phyloP scores from a whole-genome alignment of 352 stramenopile genomes.

The Saprolegnia parasitica region DNA sequence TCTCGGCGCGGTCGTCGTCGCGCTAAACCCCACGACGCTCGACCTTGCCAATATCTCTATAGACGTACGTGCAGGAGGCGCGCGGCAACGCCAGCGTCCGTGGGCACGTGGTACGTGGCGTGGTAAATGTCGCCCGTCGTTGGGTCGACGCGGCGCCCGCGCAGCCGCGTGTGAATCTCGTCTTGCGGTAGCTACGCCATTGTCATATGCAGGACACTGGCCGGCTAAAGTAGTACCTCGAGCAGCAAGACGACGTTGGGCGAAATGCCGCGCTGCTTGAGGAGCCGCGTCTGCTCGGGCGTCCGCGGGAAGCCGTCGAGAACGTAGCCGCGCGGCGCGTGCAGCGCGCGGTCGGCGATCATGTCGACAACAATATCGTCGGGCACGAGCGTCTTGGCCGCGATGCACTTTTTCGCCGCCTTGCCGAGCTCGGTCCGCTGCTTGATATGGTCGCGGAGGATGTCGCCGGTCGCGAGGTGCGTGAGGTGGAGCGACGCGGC shows the following conservation, averaged over 20 bases:
- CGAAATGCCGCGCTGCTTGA: constrained; percentile 47
- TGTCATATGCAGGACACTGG: not conserved
- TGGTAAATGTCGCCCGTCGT: constrained; percentile 64
- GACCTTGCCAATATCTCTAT: not conserved
- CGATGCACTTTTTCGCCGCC: constrained; percentile 64
- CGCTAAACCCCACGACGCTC: constrained; percentile 27
- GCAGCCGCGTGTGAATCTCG: constrained; percentile 50
- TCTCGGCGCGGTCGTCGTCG: constrained; percentile 52
- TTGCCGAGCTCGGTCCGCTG: constrained; percentile 46
- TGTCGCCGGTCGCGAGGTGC: constrained; percentile 56
- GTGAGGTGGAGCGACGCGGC: constrained; percentile 54
- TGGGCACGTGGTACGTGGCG: constrained; percentile 38
- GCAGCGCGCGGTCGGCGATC: constrained; percentile 53
- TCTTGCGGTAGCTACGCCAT: constrained; percentile 32
- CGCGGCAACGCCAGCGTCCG: constrained; percentile 40
- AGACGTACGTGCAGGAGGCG: constrained; percentile 40
- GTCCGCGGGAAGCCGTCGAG: constrained; percentile 75
- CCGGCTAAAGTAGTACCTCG: constrained; percentile 37
- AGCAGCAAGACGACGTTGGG: constrained; percentile 55
- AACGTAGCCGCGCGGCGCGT: constrained; percentile 48
- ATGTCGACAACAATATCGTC: constrained; percentile 75
- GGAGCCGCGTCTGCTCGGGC: constrained; percentile 42
- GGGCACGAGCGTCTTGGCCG: constrained; percentile 54
- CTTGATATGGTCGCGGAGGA: constrained; percentile 70
- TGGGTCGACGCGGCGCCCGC: constrained; percentile 52